Percentiles rank a stretch among this genome's conserved stretches.
Evolutionary conservation across 169 alveolate species (phyloP).

Genomic region (Amoebophrya sp.): DNA sequence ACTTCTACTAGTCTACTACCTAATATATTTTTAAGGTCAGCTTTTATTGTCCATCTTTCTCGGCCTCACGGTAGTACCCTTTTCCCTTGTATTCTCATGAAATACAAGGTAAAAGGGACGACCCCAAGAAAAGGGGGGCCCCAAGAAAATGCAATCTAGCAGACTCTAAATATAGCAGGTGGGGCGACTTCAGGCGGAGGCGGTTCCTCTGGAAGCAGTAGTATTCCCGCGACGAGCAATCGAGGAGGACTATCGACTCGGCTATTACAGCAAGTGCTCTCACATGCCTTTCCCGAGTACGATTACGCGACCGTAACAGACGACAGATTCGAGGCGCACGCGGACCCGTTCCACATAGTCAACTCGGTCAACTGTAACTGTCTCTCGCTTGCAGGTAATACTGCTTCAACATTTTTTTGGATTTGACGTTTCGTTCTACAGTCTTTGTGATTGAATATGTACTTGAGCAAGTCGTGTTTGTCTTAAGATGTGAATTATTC

Average conservation of each 20-base stretch:
- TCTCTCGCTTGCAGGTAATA: not conserved
- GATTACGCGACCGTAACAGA: not conserved
- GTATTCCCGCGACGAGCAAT: not conserved
- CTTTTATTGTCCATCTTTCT: too few relatives aligned
- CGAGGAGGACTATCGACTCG: not conserved
- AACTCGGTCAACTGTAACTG: not conserved
- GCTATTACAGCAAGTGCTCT: not conserved
- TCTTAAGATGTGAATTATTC: too few relatives aligned
- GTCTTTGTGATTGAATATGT: too few relatives aligned
- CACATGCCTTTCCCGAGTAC: not conserved
- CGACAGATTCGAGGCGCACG: not conserved
- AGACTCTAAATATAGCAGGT: not conserved
- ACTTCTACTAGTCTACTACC: not conserved
- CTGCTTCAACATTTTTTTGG: too few relatives aligned
- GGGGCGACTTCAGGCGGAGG: not conserved
- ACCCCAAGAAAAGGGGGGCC: too few relatives aligned
- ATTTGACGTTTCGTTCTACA: too few relatives aligned
- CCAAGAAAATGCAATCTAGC: too few relatives aligned
- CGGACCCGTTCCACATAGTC: not conserved
- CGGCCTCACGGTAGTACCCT: too few relatives aligned
- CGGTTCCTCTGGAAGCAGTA: not conserved
- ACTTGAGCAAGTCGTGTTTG: too few relatives aligned
- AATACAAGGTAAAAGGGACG: too few relatives aligned
- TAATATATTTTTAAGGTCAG: too few relatives aligned
- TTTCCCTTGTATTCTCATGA: too few relatives aligned